Conservation (phyloP, 768 basidiomycete species). For the Lactarius pseudohatsudake region DNA sequence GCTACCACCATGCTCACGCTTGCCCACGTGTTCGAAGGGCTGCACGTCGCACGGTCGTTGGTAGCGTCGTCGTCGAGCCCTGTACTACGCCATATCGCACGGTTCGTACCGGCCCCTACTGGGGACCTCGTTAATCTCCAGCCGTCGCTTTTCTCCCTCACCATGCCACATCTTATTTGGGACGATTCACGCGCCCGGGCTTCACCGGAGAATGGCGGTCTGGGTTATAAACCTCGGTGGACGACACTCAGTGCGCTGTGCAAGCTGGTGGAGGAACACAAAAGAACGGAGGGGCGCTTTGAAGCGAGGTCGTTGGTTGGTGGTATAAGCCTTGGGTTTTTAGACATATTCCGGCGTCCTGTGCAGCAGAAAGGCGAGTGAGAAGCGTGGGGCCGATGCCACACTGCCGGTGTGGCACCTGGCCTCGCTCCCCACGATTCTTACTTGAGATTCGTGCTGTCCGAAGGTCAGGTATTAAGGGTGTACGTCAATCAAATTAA, state of each 20-base stretch:
- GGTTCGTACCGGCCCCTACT: constrained; percentile 31
- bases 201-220: constrained; percentile 38
- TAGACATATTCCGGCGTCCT: constrained; percentile 30
- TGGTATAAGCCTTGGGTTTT: constrained; percentile 32
- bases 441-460: not conserved
- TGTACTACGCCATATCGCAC: constrained; percentile 37
- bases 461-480: too few relatives aligned
- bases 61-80: constrained; percentile 31
- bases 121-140: constrained; percentile 42
- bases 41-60: constrained; percentile 37
- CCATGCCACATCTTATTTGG: constrained; percentile 40
- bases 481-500: too few relatives aligned
- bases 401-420: constrained; percentile 3
- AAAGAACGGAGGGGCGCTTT: constrained; percentile 32
- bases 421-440: not conserved
- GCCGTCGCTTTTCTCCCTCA: constrained; percentile 40
- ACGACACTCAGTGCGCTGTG: constrained; percentile 39
- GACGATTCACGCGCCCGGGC: constrained; percentile 42
- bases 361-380: constrained; percentile 32
- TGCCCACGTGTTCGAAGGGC: constrained; percentile 59
- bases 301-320: constrained; percentile 34
- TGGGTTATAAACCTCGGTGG: constrained; percentile 38
- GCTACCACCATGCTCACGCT: constrained; percentile 64
- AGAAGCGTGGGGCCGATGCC: constrained; percentile 30
- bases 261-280: constrained; percentile 38